These are phyloP conservation scores for Rusavskia elegans DNA, from an alignment of 495 filamentous ascomycete species.

Conservation along the genomic window DNA sequence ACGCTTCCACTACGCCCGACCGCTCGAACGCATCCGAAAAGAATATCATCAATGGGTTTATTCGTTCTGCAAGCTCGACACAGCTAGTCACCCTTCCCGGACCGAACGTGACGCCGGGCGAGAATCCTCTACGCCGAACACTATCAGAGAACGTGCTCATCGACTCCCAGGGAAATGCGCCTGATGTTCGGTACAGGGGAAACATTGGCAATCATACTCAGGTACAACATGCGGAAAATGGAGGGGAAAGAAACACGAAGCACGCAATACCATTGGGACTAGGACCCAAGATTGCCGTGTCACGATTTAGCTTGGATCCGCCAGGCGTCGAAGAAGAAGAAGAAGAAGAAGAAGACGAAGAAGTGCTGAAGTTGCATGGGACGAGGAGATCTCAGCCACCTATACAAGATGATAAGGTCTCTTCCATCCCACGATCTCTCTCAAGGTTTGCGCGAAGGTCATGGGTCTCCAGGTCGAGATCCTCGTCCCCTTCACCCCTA, in stretches of 20 bases:
- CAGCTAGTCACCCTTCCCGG: constrained; percentile 3
- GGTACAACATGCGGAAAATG: too few species aligned
- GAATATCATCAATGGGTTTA: background rate
- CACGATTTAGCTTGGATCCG: background rate
- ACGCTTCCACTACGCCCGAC: too few species aligned
- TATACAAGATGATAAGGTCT: constrained; percentile 16
- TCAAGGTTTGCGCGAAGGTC: constrained; percentile 50
- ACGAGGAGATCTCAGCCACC: background rate
- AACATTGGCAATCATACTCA: too few species aligned
- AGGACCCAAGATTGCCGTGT: background rate
- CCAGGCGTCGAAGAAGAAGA: background rate
- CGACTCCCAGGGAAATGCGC: background rate
- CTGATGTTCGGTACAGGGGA: too few species aligned
- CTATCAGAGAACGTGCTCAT: background rate
- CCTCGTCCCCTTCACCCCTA: constrained; percentile 33
- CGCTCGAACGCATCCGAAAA: background rate
- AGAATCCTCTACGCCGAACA: background rate
- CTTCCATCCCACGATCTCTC: constrained; percentile 46
- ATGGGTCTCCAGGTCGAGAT: constrained; percentile 46
- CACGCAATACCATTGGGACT: too few species aligned
- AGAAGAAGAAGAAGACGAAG: background rate
- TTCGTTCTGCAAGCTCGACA: constrained; percentile 12
- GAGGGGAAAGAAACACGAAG: too few species aligned
- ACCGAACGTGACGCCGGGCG: background rate
- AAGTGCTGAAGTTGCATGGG: background rate